phyloP scores from a whole-genome alignment of 148 eudicot genomes.

The Chenopodium quinoa region DNA sequence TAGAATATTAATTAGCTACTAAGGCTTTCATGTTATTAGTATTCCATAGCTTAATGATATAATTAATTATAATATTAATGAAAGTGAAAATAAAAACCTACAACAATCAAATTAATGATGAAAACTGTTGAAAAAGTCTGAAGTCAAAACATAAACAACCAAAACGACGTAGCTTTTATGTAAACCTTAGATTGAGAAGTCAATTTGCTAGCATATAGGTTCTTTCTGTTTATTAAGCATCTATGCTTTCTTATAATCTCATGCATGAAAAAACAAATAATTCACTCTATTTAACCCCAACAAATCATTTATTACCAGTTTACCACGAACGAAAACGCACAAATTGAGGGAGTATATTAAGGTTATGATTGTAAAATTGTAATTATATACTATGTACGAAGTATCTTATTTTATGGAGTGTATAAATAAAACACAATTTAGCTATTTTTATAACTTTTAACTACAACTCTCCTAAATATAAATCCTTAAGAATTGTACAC shows the following conservation, averaged over 20 bases:
- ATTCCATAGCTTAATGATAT: not conserved
- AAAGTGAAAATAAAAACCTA: conserved; percentile 14
- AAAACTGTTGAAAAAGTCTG: not conserved
- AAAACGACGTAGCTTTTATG: conserved; percentile 1
- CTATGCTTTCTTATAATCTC: not conserved
- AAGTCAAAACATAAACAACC: not conserved
- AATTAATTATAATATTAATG: not conserved
- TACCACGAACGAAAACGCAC: too few species aligned
- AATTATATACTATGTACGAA: too few species aligned
- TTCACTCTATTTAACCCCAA: not conserved
- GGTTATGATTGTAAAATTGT: too few species aligned
- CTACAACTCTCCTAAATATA: too few species aligned
- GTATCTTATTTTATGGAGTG: too few species aligned
- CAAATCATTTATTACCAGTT: too few species aligned
- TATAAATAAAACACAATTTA: too few species aligned
- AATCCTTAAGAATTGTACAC: too few species aligned
- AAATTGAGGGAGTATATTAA: too few species aligned
- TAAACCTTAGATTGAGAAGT: not conserved
- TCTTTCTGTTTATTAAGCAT: not conserved
- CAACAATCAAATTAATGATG: not conserved
- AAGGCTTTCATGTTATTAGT: conserved; percentile 3
- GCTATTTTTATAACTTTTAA: too few species aligned
- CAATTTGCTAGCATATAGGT: not conserved
- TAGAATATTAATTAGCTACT: not conserved
- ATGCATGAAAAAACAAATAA: not conserved